Evolutionary conservation across 306 rosid species (phyloP).

Genomic region (Vachellia collinsii): DNA sequence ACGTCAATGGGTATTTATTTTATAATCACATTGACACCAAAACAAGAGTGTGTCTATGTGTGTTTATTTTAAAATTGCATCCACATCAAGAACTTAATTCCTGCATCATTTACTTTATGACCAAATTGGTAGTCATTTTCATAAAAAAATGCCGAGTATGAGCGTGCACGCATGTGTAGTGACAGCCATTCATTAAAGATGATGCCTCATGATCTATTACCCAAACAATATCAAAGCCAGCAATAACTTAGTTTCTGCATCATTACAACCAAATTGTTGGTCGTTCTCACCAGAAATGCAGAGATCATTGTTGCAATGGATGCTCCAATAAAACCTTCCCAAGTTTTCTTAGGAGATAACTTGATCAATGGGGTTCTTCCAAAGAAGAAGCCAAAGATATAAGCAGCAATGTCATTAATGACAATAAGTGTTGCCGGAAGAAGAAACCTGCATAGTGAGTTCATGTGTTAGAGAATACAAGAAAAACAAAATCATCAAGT

Average conservation of each 20-base stretch:
- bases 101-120: neutral
- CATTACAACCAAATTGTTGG: slow-evolving; percentile 28
- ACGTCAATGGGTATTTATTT: neutral
- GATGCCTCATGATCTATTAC: neutral
- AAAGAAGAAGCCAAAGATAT: slow-evolving; percentile 89
- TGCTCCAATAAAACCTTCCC: slow-evolving; percentile 99
- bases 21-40: neutral
- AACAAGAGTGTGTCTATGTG: neutral
- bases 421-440: slow-evolving; percentile 94
- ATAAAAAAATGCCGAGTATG: neutral
- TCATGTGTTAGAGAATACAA: slow-evolving; percentile 36
- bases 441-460: slow-evolving; percentile 78
- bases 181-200: neutral
- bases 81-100: no score
- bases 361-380: slow-evolving; percentile 97
- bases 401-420: slow-evolving; percentile 95
- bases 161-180: neutral
- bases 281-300: slow-evolving; percentile 82
- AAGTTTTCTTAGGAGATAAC: slow-evolving; percentile 97
- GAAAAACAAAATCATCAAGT: slow-evolving; percentile 27
- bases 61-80: neutral
- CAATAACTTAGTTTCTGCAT: slow-evolving; percentile 32
- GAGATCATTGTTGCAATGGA: slow-evolving; percentile 89
- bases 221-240: slow-evolving; percentile 2
- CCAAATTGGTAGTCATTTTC: neutral